Percentiles rank a stretch among this genome's conserved stretches.
phyloP scores from a whole-genome alignment of 495 filamentous ascomycete genomes.

The Extremus antarcticus region DNA sequence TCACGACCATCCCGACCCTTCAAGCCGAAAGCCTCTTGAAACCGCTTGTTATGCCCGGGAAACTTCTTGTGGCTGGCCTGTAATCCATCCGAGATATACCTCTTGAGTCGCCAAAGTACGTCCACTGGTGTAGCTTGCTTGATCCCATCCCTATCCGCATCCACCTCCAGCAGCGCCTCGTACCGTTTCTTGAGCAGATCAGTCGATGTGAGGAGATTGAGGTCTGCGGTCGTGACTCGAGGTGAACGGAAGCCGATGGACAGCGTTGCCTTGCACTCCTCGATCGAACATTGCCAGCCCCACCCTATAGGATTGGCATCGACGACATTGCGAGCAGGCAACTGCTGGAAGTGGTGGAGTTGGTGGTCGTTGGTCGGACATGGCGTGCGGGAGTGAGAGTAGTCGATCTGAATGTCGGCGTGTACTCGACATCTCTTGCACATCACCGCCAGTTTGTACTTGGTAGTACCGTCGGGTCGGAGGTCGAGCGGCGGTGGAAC shows the following conservation, averaged over 20 bases:
- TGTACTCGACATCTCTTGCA: conserved; percentile 49
- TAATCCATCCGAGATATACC: conserved; percentile 54
- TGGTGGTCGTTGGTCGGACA: conserved; percentile 28
- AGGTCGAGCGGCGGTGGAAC: conserved; percentile 33
- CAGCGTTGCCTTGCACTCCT: conserved; percentile 44
- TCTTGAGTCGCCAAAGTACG: conserved; percentile 45
- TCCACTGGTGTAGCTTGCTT: conserved; percentile 37
- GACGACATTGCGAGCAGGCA: conserved; percentile 1
- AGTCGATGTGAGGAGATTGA: conserved; percentile 47
- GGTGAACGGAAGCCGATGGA: conserved; percentile 45
- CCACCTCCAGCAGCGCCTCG: conserved; percentile 39
- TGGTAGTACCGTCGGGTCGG: conserved; percentile 26
- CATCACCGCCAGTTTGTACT: conserved; percentile 42
- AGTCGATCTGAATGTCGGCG: conserved; percentile 41
- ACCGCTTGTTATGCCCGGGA: conserved; percentile 63
- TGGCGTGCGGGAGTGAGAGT: conserved; percentile 15
- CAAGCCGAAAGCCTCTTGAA: conserved; percentile 54
- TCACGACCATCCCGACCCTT: conserved; percentile 40
- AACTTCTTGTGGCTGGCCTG: conserved; percentile 31
- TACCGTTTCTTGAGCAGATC: conserved; percentile 42
- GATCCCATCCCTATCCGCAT: conserved; percentile 49
- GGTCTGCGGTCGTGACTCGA: conserved; percentile 38
- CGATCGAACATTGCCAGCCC: conserved; percentile 50
- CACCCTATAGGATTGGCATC: conserved; percentile 15
- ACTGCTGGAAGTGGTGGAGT: conserved; percentile 31